These are phyloP conservation scores for Punctularia strigosozonata DNA, from an alignment of 768 basidiomycete genomes.

Conservation along the genomic window DNA sequence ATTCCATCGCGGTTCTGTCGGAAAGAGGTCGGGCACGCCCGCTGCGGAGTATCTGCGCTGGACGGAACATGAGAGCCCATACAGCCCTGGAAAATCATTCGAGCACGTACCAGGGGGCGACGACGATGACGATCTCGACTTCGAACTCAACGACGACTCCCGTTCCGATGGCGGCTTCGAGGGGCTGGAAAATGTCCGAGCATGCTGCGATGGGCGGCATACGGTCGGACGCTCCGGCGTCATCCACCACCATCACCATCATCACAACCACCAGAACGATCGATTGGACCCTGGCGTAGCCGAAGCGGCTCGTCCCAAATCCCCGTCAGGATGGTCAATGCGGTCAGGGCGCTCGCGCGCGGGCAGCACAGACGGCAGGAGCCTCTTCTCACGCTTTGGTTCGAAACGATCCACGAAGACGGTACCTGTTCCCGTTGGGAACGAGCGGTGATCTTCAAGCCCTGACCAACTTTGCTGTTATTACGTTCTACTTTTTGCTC, in stretches of 20 bases:
- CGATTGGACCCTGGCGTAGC: slow-evolving; percentile 39
- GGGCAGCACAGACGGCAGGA: slow-evolving; percentile 41
- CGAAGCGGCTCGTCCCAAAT: slow-evolving; percentile 49
- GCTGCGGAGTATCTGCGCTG: slow-evolving; percentile 86
- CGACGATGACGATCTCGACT: slow-evolving; percentile 61
- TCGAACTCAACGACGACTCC: slow-evolving; percentile 70
- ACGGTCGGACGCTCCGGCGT: slow-evolving; percentile 61
- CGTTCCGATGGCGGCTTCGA: slow-evolving; percentile 76
- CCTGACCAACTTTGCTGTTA: neutral
- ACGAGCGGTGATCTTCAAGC: neutral
- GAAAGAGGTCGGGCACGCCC: slow-evolving; percentile 84
- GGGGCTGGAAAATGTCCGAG: slow-evolving; percentile 90
- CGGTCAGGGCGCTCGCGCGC: slow-evolving; percentile 72
- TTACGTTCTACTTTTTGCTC: neutral
- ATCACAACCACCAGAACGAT: slow-evolving; percentile 35
- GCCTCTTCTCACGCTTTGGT: slow-evolving; percentile 71
- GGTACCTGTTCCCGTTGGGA: slow-evolving; percentile 7
- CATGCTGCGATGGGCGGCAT: slow-evolving; percentile 80
- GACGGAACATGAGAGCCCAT: slow-evolving; percentile 59
- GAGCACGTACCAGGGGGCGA: slow-evolving; percentile 21
- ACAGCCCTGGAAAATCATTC: slow-evolving; percentile 57
- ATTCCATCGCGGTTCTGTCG: slow-evolving; percentile 53
- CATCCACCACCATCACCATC: slow-evolving; percentile 48
- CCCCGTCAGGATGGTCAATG: slow-evolving; percentile 72
- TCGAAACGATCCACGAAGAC: slow-evolving; percentile 46